Evolutionary conservation across 192 early-diverging fungal species (phyloP), one percentile per base, ranked within the genome.

Genomic region (Mortierella alpina): DNA sequence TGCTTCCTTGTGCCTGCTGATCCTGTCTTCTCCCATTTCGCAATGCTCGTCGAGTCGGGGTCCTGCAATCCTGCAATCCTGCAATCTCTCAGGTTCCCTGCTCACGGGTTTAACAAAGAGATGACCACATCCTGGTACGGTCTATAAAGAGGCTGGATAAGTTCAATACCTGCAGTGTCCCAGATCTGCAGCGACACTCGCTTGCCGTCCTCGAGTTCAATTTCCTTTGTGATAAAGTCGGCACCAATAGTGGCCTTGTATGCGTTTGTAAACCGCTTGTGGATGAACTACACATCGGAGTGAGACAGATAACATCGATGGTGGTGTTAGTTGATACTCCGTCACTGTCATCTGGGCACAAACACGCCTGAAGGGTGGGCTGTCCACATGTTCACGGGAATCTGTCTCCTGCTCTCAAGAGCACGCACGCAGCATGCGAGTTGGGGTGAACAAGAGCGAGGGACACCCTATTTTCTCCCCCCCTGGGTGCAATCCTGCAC

Each of bases 231-330:
- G 74, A 98, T 90, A 78, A 99, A 99, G 75, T 99, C 97, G 1
- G 97, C 96, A 44, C 97, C 97, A 74, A 99, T 98, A 9, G 97
- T 99, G 12, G 97, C 97, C 80, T 98, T 98, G 89, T 99, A 99
- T 77, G 96, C 93, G 73, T 92, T 96, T 70, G 88, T 94, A 82
- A 99, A 99, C 62, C 92, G 91, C 64, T 92, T 93, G 78, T 96
- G 94, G 56, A 99, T 95, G 77, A 93, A 98, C 88, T 97, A 68
- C 23, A 52, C 8, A 48, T 6, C 44, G 18, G 23, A 40, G 53
- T 53, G 41, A 40, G 62, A 12, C 12, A 40, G 48, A 41, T 18
- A 23, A 49, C 22, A 46, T 41, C 4, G 46, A 50, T 20, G 23
- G 39, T 53, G 5, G 1, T 65, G 48, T 31, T 65, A 7, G 41